phyloP scores from a whole-genome alignment of 1,284 basidiomycete species.

The Sparassis latifolia region DNA sequence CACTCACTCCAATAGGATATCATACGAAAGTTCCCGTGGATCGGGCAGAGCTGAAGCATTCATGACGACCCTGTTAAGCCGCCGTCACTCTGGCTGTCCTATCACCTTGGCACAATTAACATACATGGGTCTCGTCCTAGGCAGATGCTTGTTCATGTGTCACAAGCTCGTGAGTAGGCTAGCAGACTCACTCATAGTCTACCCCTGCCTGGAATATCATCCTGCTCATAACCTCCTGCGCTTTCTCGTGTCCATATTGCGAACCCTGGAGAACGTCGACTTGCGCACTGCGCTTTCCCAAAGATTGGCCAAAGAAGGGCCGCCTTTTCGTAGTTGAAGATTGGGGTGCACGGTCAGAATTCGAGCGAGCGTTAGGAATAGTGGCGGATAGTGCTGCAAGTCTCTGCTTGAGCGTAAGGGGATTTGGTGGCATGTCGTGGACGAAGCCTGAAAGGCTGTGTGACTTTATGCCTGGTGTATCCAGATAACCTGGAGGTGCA shows the following conservation, averaged over 20 bases:
- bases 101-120: conserved; percentile 18
- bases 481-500: too few species aligned
- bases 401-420: conserved; percentile 23
- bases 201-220: conserved; percentile 85
- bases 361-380: conserved; percentile 7
- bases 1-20: conserved; percentile 66
- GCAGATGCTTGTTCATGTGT: background rate
- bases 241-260: conserved; percentile 31
- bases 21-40: conserved; percentile 70
- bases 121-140: conserved; percentile 79
- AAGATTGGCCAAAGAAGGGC: conserved; percentile 18
- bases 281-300: conserved; percentile 9
- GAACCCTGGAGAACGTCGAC: background rate
- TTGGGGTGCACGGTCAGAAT: conserved; percentile 13
- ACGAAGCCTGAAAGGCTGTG: background rate
- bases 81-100: background rate
- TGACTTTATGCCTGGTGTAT: too few species aligned
- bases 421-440: conserved; percentile 17
- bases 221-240: conserved; percentile 61
- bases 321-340: conserved; percentile 17
- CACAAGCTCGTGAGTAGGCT: background rate
- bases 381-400: conserved; percentile 21
- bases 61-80: conserved; percentile 60
- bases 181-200: conserved; percentile 65
- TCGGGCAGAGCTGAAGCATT: conserved; percentile 79